Conservation (phyloP, 371 early-diverging fungal genomes). For the Mucor circinelloides region DNA sequence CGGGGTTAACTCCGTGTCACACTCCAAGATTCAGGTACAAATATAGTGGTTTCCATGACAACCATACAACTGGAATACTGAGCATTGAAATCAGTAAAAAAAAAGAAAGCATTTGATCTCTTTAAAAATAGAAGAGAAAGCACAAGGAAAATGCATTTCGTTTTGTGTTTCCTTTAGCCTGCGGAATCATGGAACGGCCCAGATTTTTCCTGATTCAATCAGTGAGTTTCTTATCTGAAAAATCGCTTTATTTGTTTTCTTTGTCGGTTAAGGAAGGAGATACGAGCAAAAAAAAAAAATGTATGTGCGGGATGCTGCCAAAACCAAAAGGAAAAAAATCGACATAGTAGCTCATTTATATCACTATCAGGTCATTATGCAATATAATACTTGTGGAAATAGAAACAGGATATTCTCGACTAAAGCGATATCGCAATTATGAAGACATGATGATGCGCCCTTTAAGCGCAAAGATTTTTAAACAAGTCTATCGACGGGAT, state of each 20-base stretch:
- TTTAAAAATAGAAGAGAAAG: background rate
- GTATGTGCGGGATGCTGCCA: background rate
- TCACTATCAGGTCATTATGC: background rate
- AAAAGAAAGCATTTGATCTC: background rate
- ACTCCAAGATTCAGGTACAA: too few relatives aligned
- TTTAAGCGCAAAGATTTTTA: too few relatives aligned
- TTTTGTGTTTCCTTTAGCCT: background rate
- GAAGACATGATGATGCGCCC: background rate
- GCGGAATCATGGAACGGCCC: background rate
- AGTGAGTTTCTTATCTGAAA: background rate
- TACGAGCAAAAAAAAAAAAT: background rate
- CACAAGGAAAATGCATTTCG: background rate
- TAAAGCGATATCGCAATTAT: background rate
- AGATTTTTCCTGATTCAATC: background rate
- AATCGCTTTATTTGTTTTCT: constrained; percentile 1
- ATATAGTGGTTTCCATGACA: too few relatives aligned
- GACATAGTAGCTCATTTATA: background rate
- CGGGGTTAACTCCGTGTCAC: too few relatives aligned
- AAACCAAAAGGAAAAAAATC: background rate
- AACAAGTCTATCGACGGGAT: background rate
- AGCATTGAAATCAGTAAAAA: too few relatives aligned
- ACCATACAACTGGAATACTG: too few relatives aligned
- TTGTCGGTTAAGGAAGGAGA: background rate
- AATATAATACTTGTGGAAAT: too few relatives aligned
- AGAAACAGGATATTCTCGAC: too few relatives aligned